These are phyloP conservation scores for Barnettozyma vustinii DNA, from an alignment of 805 yeast genomes.

Conservation along the genomic window DNA sequence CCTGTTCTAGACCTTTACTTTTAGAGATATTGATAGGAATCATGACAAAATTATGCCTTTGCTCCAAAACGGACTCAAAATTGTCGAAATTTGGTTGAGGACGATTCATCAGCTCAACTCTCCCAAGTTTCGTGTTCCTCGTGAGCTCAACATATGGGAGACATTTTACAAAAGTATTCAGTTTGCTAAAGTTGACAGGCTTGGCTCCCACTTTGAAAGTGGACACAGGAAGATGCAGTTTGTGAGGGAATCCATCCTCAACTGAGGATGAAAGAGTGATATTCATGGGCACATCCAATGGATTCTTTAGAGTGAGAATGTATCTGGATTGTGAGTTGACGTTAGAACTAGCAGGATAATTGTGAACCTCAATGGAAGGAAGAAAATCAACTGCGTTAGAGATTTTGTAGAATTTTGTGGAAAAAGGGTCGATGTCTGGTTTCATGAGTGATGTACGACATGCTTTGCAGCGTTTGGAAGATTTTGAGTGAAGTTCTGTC, in stretches of 20 bases:
- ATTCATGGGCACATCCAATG: conserved; percentile 8
- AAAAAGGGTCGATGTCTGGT: conserved; percentile 23
- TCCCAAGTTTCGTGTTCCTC: conserved; percentile 22
- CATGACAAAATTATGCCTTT: conserved; percentile 27
- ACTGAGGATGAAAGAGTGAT: conserved; percentile 15
- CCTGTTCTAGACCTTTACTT: background rate
- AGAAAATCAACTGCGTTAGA: conserved; percentile 24
- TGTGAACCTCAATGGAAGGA: conserved; percentile 14
- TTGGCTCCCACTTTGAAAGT: conserved; percentile 12
- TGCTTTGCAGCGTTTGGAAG: conserved; percentile 24
- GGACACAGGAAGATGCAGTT: conserved; percentile 17
- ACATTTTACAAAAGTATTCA: conserved; percentile 18
- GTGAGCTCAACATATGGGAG: conserved; percentile 29
- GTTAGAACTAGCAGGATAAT: conserved; percentile 3
- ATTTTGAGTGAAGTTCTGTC: conserved; percentile 18
- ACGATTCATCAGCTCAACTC: conserved; percentile 29
- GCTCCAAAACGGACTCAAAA: conserved; percentile 13
- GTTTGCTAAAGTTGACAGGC: conserved; percentile 15
- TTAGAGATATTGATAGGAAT: conserved; percentile 21
- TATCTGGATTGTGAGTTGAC: background rate
- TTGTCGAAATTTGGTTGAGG: conserved; percentile 6
- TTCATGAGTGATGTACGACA: conserved; percentile 25
- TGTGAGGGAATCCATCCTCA: conserved; percentile 1
- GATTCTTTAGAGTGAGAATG: conserved; percentile 16
- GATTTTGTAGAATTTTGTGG: conserved; percentile 25